Conservation (phyloP, 495 filamentous ascomycete genomes). For the Penicillium riverlandense region DNA sequence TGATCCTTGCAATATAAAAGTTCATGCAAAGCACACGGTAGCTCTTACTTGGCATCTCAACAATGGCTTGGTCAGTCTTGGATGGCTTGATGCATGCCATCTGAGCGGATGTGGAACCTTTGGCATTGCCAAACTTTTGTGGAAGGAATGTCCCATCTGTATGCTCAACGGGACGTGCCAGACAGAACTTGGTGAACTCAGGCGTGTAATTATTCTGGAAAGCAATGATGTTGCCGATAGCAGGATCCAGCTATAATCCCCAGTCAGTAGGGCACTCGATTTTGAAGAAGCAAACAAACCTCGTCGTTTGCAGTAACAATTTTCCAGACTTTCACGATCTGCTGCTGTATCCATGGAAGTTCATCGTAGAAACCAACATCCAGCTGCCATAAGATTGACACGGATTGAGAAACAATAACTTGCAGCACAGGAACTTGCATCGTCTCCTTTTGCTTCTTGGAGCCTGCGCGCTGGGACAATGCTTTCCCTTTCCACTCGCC, state of each 20-base stretch:
- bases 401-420: slow-evolving; percentile 1
- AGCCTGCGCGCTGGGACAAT: slow-evolving; percentile 1
- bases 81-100: neutral
- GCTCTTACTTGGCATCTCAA: slow-evolving; percentile 20
- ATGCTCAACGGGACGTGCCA: neutral
- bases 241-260: slow-evolving; percentile 1
- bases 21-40: neutral
- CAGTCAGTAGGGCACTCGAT: neutral
- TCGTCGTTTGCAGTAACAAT: slow-evolving; percentile 3
- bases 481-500: slow-evolving; percentile 18
- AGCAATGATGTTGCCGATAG: slow-evolving; percentile 3
- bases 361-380: slow-evolving; percentile 22
- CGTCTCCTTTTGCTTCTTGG: slow-evolving; percentile 1
- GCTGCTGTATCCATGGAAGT: slow-evolving; percentile 9
- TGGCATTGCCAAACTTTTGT: neutral
- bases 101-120: neutral
- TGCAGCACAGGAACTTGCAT: slow-evolving; percentile 9
- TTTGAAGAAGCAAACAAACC: neutral
- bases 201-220: slow-evolving; percentile 9
- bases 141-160: slow-evolving; percentile 5
- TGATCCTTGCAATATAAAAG: no score
- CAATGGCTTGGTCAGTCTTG: slow-evolving; percentile 4
- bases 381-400: slow-evolving; percentile 30
- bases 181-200: slow-evolving; percentile 9
- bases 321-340: slow-evolving; percentile 14